Evolutionary conservation across 2,329 filamentous ascomycete species (phyloP), one percentile per base, ranked within the genome.

Genomic region (Ophiosphaerella korrae): DNA sequence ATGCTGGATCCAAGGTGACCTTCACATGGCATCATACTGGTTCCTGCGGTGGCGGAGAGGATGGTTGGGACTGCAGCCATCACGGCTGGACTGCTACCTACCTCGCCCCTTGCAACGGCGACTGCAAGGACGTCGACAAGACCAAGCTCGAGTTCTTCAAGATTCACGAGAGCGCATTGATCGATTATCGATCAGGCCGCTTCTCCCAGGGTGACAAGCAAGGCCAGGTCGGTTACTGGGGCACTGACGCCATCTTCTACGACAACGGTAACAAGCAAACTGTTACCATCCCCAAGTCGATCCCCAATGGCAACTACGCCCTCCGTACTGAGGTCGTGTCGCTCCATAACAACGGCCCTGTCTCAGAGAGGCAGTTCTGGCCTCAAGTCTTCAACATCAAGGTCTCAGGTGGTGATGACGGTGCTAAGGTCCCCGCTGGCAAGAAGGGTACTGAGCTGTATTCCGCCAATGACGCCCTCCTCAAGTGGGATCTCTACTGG

Each of bases 301-400:
- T 72, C 39, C 67, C 67, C 39, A 66, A 54, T 33, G 67, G 68
- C 23, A 70, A 70, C 62, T 72, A 71, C 44, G 68, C 71, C 35
- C 64, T 72, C 38, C 66, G 70, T 48, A 69, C 68, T 14, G 70
- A 72, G 52, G 68, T 72, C 40, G 58, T 58, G 4, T 70, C 67
- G 7, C 64, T 72, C 50, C 70, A 72, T 61, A 70, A 70, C 61
- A 70, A 68, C 48, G 70, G 70, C 38, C 53, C 53, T 24, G 63
- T 70, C 35, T 52, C 57, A 24, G 44, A 70, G 39, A 59, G 67
- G 47, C 70, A 72, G 49, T 67, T 70, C 60, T 72, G 68, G 67
- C 70, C 70, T 7, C 67, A 71, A 53, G 67, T 66, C 14, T 70
- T 70, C 62, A 72, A 71, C 53, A 62, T 72, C 58, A 63, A 67